Conservation (phyloP, 192 early-diverging fungal genomes). For the Rhizoclosmatium sp. region DNA sequence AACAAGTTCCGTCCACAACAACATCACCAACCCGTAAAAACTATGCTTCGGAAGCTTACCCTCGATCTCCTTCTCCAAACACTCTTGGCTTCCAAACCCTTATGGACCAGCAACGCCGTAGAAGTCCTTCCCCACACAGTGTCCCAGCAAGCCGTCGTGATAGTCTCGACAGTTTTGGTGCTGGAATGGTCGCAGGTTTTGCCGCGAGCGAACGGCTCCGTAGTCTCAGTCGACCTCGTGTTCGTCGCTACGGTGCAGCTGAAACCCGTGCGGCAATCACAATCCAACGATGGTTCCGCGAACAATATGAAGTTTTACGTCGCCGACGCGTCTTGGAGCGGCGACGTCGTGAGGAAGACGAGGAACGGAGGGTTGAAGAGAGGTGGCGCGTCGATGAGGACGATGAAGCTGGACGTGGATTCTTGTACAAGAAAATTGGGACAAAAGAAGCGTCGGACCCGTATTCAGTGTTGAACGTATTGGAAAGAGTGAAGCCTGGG, state of each 20-base stretch:
- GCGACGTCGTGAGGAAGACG: neutral
- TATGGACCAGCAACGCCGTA: neutral
- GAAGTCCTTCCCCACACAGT: slow-evolving; percentile 2
- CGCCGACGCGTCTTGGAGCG: neutral
- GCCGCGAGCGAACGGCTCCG: neutral
- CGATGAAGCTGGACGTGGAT: neutral
- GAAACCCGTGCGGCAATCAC: neutral
- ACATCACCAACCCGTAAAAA: neutral
- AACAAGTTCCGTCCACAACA: neutral
- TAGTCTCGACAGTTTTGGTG: neutral
- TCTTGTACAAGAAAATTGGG: neutral
- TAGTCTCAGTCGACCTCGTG: neutral
- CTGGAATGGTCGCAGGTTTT: slow-evolving; percentile 10
- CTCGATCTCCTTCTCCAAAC: neutral
- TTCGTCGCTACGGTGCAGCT: neutral
- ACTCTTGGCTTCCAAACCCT: neutral
- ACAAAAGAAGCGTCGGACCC: neutral
- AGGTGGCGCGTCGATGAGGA: neutral
- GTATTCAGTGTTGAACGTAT: slow-evolving; percentile 22
- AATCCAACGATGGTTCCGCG: slow-evolving; percentile 10
- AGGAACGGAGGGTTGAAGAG: neutral
- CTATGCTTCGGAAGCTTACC: too few species aligned
- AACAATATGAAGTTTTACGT: neutral
- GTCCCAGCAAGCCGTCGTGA: neutral
- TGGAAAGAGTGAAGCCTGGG: slow-evolving; percentile 20